These are phyloP conservation scores for Cytospora piceicola DNA, from an alignment of 2,329 filamentous ascomycete genomes.

Conservation along the genomic window DNA sequence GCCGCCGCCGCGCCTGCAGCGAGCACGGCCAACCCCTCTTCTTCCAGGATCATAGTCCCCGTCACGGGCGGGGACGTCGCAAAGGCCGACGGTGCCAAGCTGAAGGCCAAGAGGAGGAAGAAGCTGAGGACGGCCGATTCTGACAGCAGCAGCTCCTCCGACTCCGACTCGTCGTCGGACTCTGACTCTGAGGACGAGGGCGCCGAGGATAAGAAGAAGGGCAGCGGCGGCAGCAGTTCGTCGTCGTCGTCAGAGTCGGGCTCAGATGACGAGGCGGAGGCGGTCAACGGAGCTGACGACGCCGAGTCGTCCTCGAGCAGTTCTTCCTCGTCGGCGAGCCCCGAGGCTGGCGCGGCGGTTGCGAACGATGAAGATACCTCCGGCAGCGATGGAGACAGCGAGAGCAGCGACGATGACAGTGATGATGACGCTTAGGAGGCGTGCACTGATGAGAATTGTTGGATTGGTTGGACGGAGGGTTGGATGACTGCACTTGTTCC, in stretches of 20 bases:
- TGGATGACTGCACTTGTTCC: neutral
- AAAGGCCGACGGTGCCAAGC: constrained; percentile 38
- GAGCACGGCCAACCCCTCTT: constrained; percentile 35
- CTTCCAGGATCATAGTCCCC: constrained; percentile 34
- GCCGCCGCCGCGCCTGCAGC: constrained; percentile 35
- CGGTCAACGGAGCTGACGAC: constrained; percentile 18
- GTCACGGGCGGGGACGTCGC: constrained; percentile 28
- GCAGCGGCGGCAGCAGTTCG: constrained; percentile 44
- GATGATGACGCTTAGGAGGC: constrained; percentile 31
- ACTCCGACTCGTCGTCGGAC: constrained; percentile 29
- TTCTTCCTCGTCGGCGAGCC: constrained; percentile 33
- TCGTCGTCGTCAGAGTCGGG: constrained; percentile 44
- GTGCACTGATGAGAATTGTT: neutral
- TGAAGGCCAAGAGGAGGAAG: constrained; percentile 53
- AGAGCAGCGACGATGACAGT: constrained; percentile 32
- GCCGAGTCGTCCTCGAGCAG: constrained; percentile 36
- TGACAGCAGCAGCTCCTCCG: constrained; percentile 44
- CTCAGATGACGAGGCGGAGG: constrained; percentile 36
- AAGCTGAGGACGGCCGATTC: constrained; percentile 57
- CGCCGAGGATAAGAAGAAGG: constrained; percentile 36
- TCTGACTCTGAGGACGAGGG: constrained; percentile 40
- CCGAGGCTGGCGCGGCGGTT: constrained; percentile 20
- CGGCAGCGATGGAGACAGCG: constrained; percentile 30
- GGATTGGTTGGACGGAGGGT: neutral
- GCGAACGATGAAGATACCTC: constrained; percentile 29